Conservation (phyloP, 192 early-diverging fungal genomes). For the Gaertneriomyces sp. region DNA sequence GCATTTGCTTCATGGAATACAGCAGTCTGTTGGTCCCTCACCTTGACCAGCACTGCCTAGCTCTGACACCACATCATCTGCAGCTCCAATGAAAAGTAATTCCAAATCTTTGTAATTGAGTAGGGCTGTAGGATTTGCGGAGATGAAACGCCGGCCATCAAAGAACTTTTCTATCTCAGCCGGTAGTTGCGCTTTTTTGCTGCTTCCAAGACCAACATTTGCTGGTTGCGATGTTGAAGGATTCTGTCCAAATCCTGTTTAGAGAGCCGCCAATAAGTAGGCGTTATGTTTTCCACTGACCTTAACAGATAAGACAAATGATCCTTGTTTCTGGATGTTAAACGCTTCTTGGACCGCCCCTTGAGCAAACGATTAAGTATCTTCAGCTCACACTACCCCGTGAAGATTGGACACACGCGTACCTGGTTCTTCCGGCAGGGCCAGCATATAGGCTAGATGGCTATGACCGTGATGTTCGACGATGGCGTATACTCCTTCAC, state of each 20-base stretch:
- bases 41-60: slow-evolving; percentile 34
- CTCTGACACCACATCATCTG: slow-evolving; percentile 31
- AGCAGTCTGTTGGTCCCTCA: neutral
- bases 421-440: slow-evolving; percentile 35
- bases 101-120: slow-evolving; percentile 34
- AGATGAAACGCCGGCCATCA: slow-evolving; percentile 28
- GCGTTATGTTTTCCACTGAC: slow-evolving; percentile 16
- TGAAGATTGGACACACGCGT: neutral
- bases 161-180: slow-evolving; percentile 22
- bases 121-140: slow-evolving; percentile 29
- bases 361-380: neutral
- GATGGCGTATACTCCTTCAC: slow-evolving; percentile 43
- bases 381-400: neutral
- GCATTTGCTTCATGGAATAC: neutral
- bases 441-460: slow-evolving; percentile 41
- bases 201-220: slow-evolving; percentile 10
- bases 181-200: slow-evolving; percentile 16
- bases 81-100: slow-evolving; percentile 42
- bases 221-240: slow-evolving; percentile 7
- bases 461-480: slow-evolving; percentile 33
- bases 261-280: slow-evolving; percentile 4
- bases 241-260: slow-evolving; percentile 23
- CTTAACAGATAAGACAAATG: slow-evolving; percentile 43
- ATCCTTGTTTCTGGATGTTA: slow-evolving; percentile 39
- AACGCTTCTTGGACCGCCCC: slow-evolving; percentile 40